phyloP scores from a whole-genome alignment of 23 red algal genomes.

The Gracilaria vermiculophylla region DNA sequence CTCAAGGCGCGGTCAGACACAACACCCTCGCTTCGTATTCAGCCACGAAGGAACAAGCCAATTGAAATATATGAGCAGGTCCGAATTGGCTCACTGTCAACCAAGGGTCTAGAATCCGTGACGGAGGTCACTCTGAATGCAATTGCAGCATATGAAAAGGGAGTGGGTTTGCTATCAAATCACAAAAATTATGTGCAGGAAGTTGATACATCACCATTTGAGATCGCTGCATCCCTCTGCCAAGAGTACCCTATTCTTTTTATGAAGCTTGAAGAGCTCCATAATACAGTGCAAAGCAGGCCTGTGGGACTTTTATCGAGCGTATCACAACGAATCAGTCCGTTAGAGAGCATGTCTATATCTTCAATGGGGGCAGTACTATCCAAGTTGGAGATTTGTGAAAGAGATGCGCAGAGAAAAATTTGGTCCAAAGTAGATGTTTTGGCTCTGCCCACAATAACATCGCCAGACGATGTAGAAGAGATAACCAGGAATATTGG shows the following conservation, averaged over 20 bases:
- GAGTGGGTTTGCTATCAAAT: background rate
- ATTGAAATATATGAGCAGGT: background rate
- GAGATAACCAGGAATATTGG: slow-evolving; percentile 6
- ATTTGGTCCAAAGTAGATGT: slow-evolving; percentile 47
- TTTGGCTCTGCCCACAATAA: slow-evolving; percentile 1
- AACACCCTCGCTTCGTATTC: background rate
- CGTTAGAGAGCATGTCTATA: slow-evolving; percentile 12
- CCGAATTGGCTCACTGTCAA: background rate
- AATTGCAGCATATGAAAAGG: slow-evolving; percentile 9
- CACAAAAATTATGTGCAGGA: background rate
- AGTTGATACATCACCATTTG: slow-evolving; percentile 21
- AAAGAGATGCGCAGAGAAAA: background rate
- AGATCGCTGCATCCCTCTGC: slow-evolving; percentile 15
- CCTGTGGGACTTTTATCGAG: background rate
- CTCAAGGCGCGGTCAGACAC: background rate
- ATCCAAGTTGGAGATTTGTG: slow-evolving; percentile 4
- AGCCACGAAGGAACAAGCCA: background rate
- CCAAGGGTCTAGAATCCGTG: background rate
- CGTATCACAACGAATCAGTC: background rate
- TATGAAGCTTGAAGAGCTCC: background rate
- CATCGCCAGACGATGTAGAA: background rate
- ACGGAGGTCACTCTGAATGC: background rate
- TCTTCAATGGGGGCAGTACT: slow-evolving; percentile 10
- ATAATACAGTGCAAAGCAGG: background rate
- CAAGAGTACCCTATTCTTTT: slow-evolving; percentile 17